Conservation (phyloP, 331 rosid genomes). For the Saraca asoca region DNA sequence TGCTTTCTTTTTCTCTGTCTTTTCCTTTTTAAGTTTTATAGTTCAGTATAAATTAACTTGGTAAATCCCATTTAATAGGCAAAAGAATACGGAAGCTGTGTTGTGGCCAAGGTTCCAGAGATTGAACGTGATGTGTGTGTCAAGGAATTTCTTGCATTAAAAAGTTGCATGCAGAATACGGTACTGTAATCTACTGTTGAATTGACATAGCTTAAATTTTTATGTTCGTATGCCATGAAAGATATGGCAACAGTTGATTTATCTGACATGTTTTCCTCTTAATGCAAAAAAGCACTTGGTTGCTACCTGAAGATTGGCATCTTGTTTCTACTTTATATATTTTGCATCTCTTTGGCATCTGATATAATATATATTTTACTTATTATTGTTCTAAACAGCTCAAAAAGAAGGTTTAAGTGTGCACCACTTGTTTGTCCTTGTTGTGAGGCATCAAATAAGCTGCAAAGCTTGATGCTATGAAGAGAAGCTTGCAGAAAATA, state of each 20-base stretch:
- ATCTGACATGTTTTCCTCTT: conserved; percentile 10
- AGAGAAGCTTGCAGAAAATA: conserved; percentile 34
- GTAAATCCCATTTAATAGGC: conserved; percentile 53
- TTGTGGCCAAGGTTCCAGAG: conserved; percentile 89
- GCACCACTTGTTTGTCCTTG: conserved; percentile 19
- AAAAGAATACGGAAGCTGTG: conserved; percentile 83
- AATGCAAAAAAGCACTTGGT: neutral
- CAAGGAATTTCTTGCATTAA: conserved; percentile 80
- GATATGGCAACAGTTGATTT: neutral
- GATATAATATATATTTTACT: conserved; percentile 4
- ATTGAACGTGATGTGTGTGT: conserved; percentile 82
- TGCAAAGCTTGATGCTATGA: conserved; percentile 34
- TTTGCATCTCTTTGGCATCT: conserved; percentile 26
- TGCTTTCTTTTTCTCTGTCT: conserved; percentile 13
- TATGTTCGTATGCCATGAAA: neutral
- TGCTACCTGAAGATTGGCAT: neutral
- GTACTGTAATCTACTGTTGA: conserved; percentile 42
- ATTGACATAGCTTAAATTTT: neutral
- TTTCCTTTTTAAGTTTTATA: neutral
- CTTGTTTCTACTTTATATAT: conserved; percentile 1
- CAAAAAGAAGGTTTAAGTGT: conserved; percentile 59
- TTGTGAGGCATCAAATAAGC: conserved; percentile 28
- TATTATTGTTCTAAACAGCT: conserved; percentile 52
- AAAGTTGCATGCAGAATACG: conserved; percentile 86
- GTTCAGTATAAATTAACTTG: conserved; percentile 27